Conservation (phyloP, 2,329 filamentous ascomycete genomes). For the Berkeleyomyces rouxiae region DNA sequence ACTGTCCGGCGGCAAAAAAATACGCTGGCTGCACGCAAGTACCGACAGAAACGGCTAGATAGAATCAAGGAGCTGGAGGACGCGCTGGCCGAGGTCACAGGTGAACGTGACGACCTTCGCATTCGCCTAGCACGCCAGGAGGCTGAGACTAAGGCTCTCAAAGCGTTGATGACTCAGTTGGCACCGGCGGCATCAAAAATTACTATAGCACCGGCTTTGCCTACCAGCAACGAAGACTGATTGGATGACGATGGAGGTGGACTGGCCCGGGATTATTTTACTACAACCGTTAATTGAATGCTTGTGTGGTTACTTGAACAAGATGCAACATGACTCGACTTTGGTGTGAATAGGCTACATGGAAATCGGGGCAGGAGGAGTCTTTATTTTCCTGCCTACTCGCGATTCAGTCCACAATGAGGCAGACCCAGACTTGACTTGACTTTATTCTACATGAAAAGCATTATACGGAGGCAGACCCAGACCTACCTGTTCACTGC, state of each 20-base stretch:
- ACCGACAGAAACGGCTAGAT: constrained; percentile 54
- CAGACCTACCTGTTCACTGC: no score
- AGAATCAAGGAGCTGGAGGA: constrained; percentile 45
- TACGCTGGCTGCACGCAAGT: constrained; percentile 54
- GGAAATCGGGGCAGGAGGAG: neutral
- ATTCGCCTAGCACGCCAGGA: constrained; percentile 47
- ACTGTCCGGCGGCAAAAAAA: constrained; percentile 38
- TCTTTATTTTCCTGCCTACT: neutral
- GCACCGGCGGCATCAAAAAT: neutral
- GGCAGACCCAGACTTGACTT: no score
- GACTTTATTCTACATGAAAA: no score
- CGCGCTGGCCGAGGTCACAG: constrained; percentile 39
- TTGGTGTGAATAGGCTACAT: no score
- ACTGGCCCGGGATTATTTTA: neutral
- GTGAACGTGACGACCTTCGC: constrained; percentile 46
- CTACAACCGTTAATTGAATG: neutral
- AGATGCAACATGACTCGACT: no score
- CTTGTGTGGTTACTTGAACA: neutral
- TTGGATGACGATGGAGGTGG: neutral
- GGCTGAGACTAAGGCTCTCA: constrained; percentile 45
- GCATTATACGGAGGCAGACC: no score
- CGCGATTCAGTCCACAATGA: no score
- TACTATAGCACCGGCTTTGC: neutral
- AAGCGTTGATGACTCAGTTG: constrained; percentile 27
- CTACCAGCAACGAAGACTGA: neutral